These are phyloP conservation scores for Elaeagnus macrophylla DNA, from an alignment of 306 rosid genomes.

Conservation along the genomic window DNA sequence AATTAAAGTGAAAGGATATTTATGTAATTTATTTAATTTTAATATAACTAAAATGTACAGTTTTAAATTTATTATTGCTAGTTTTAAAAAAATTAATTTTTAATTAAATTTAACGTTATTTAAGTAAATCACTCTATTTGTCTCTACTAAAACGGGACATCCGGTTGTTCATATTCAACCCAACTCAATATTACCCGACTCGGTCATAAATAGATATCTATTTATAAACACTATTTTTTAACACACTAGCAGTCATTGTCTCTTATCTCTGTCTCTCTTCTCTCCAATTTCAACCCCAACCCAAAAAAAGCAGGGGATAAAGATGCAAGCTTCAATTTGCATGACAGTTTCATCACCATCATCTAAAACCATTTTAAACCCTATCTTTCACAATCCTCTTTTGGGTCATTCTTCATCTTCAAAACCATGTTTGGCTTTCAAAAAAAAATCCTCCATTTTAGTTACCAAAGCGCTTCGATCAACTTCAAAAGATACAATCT, in stretches of 20 bases:
- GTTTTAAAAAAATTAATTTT: too few species aligned
- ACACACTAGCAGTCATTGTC: not conserved
- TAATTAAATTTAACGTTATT: too few species aligned
- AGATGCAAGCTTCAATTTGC: slow-evolving; percentile 53
- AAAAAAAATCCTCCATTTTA: slow-evolving; percentile 33
- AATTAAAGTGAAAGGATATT: too few species aligned
- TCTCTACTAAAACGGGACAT: too few species aligned
- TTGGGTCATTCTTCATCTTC: slow-evolving; percentile 20
- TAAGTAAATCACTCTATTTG: too few species aligned
- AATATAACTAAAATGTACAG: too few species aligned
- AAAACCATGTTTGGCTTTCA: slow-evolving; percentile 30
- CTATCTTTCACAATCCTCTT: slow-evolving; percentile 31
- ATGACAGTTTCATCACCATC: slow-evolving; percentile 44
- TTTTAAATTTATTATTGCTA: too few species aligned
- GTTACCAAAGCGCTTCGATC: slow-evolving; percentile 49
- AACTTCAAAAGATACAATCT: slow-evolving; percentile 44
- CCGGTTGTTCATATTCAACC: too few species aligned
- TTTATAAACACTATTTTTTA: too few species aligned
- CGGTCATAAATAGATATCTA: too few species aligned
- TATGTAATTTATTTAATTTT: too few species aligned
- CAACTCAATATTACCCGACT: too few species aligned
- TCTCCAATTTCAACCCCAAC: slow-evolving; percentile 16
- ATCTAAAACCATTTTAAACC: slow-evolving; percentile 40
- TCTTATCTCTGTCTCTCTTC: slow-evolving; percentile 45
- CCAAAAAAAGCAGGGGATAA: slow-evolving; percentile 1